These are phyloP conservation scores for Tricholoma sp. DNA, from an alignment of 768 basidiomycete genomes.

Conservation along the genomic window DNA sequence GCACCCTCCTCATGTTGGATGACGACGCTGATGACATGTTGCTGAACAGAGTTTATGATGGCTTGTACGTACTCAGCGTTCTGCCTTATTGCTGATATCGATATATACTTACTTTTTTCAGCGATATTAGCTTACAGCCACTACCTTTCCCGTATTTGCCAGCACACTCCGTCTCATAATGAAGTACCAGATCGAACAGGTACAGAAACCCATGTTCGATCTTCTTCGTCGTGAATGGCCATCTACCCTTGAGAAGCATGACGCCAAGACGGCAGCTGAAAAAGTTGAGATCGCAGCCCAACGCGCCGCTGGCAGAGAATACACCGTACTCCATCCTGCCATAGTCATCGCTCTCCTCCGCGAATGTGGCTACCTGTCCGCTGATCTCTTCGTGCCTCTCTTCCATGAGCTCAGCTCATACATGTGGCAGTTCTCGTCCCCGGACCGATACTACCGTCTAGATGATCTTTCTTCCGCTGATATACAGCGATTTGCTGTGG, in stretches of 20 bases:
- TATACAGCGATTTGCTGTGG: neutral
- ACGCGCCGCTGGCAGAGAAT: neutral
- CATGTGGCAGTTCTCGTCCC: neutral
- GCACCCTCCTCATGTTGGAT: neutral
- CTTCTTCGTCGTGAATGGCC: neutral
- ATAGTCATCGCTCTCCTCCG: neutral
- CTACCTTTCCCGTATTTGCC: neutral
- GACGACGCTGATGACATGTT: neutral
- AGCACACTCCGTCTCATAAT: neutral
- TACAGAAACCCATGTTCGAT: neutral
- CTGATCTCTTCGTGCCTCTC: neutral
- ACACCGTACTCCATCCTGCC: neutral
- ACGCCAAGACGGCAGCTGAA: neutral
- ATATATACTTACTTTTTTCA: neutral
- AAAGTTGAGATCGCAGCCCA: neutral
- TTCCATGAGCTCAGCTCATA: neutral
- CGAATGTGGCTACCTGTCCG: neutral
- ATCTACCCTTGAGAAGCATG: neutral
- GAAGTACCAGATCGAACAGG: neutral
- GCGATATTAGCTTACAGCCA: neutral
- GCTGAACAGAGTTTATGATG: neutral
- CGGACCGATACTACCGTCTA: neutral
- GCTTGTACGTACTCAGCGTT: neutral
- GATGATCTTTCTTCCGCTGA: neutral
- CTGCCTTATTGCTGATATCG: neutral